phyloP scores from a whole-genome alignment of 2,329 filamentous ascomycete species.

The Penicillium freii region DNA sequence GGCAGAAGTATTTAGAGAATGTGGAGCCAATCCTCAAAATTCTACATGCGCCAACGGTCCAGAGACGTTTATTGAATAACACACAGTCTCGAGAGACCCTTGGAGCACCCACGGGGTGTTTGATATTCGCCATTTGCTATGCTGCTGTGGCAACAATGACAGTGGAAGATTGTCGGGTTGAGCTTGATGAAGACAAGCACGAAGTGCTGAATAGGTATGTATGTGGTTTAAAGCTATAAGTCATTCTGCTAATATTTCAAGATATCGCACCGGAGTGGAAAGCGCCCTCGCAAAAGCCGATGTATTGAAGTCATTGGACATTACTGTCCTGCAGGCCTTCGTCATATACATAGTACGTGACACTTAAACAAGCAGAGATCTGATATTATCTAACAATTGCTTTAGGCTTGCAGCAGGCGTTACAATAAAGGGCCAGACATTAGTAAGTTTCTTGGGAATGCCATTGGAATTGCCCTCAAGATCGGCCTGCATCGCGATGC shows the following conservation, averaged over 20 bases:
- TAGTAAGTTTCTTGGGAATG: constrained; percentile 6
- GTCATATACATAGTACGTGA: constrained; percentile 22
- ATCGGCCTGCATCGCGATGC: constrained; percentile 16
- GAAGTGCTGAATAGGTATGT: constrained; percentile 14
- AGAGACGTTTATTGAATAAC: constrained; percentile 45
- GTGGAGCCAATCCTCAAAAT: constrained; percentile 59
- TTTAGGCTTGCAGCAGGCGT: constrained; percentile 17
- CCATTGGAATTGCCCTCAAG: constrained; percentile 14
- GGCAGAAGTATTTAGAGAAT: constrained; percentile 23
- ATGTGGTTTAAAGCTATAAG: background rate
- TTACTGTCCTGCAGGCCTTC: constrained; percentile 22
- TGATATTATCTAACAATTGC: background rate
- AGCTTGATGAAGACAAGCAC: constrained; percentile 14
- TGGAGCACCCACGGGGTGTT: constrained; percentile 2
- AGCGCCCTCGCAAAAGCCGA: constrained; percentile 14
- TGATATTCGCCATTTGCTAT: constrained; percentile 23
- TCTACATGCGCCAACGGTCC: constrained; percentile 53
- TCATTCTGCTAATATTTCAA: constrained; percentile 4
- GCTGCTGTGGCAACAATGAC: constrained; percentile 10
- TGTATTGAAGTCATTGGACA: constrained; percentile 13
- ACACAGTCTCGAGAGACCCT: background rate
- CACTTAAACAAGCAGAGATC: background rate
- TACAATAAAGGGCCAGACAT: constrained; percentile 16
- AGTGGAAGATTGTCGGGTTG: background rate
- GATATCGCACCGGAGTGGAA: constrained; percentile 13